These are phyloP conservation scores for Aspergillus sp. DNA, from an alignment of 2,329 filamentous ascomycete genomes.

Conservation along the genomic window DNA sequence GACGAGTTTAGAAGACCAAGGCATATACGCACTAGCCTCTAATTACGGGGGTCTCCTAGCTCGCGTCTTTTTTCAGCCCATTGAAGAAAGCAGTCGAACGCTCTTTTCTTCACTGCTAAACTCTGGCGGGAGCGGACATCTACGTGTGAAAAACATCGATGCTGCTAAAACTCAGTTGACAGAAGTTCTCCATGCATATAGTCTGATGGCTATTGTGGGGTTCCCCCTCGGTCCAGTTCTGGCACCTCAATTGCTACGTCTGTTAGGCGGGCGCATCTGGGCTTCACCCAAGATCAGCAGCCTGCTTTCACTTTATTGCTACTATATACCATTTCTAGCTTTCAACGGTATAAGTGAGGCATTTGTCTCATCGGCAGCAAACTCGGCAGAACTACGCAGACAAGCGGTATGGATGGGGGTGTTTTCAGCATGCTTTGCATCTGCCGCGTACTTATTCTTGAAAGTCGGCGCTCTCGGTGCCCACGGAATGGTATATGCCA, in stretches of 20 bases:
- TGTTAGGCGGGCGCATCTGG: constrained; percentile 80
- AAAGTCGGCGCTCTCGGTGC: constrained; percentile 70
- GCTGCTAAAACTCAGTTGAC: constrained; percentile 35
- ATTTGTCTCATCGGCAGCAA: constrained; percentile 86
- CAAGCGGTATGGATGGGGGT: constrained; percentile 83
- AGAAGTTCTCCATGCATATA: constrained; percentile 69
- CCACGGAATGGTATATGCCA: constrained; percentile 78
- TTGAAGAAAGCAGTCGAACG: constrained; percentile 89
- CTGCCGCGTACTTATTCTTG: constrained; percentile 73
- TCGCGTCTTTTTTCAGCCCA: constrained; percentile 85
- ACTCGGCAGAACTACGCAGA: constrained; percentile 68
- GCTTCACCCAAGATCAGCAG: constrained; percentile 68
- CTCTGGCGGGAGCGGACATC: constrained; percentile 31
- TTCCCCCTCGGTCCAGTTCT: constrained; percentile 72
- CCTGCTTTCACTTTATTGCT: constrained; percentile 79
- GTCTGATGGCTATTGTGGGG: constrained; percentile 69
- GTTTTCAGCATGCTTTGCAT: constrained; percentile 76
- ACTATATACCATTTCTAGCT: constrained; percentile 89
- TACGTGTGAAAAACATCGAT: constrained; percentile 22
- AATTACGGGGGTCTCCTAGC: constrained; percentile 92
- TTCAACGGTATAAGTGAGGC: constrained; percentile 90
- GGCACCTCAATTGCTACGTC: constrained; percentile 69
- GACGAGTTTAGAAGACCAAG: constrained; percentile 77
- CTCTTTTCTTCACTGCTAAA: constrained; percentile 81
- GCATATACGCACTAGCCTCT: constrained; percentile 86